Evolutionary conservation across 768 basidiomycete genomes (phyloP).

Genomic region (Cystofilobasidium macerans): DNA sequence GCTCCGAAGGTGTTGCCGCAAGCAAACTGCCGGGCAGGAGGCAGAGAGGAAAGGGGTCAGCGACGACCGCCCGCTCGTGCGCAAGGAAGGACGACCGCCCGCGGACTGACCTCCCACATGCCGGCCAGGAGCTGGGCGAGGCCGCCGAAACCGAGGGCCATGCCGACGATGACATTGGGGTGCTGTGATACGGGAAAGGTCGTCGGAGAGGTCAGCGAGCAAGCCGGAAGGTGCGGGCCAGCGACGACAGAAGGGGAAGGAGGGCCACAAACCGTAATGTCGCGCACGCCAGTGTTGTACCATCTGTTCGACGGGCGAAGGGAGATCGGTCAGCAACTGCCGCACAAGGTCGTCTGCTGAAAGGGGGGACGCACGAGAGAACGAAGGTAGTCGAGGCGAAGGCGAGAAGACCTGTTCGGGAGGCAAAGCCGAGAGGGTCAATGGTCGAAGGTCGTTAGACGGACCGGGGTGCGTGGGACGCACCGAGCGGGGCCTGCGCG

Average conservation of each 20-base stretch:
- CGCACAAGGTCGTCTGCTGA: too few species aligned
- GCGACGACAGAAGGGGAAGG: too few species aligned
- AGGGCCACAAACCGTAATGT: slow-evolving; percentile 8
- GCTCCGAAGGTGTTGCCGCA: slow-evolving; percentile 27
- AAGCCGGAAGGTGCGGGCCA: too few species aligned
- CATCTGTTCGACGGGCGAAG: not conserved
- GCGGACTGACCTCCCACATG: slow-evolving; percentile 21
- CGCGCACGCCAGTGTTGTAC: slow-evolving; percentile 21
- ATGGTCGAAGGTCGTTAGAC: not conserved
- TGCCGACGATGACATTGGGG: slow-evolving; percentile 23
- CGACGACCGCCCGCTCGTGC: not conserved
- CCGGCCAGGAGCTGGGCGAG: slow-evolving; percentile 24
- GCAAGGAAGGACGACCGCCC: not conserved
- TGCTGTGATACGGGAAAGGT: not conserved
- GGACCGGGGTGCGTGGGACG: too few species aligned
- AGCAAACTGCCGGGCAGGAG: slow-evolving; percentile 1
- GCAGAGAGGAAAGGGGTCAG: not conserved
- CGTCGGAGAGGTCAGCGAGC: too few species aligned
- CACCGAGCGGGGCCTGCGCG: too few species aligned
- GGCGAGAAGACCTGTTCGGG: slow-evolving; percentile 5
- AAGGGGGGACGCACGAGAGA: not conserved
- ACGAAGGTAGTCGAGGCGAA: slow-evolving; percentile 19
- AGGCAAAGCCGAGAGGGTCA: not conserved
- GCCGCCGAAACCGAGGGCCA: slow-evolving; percentile 24
- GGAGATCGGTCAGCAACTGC: not conserved